These are phyloP conservation scores for Apophysomyces variabilis DNA, from an alignment of 371 early-diverging fungal species.

Conservation along the genomic window DNA sequence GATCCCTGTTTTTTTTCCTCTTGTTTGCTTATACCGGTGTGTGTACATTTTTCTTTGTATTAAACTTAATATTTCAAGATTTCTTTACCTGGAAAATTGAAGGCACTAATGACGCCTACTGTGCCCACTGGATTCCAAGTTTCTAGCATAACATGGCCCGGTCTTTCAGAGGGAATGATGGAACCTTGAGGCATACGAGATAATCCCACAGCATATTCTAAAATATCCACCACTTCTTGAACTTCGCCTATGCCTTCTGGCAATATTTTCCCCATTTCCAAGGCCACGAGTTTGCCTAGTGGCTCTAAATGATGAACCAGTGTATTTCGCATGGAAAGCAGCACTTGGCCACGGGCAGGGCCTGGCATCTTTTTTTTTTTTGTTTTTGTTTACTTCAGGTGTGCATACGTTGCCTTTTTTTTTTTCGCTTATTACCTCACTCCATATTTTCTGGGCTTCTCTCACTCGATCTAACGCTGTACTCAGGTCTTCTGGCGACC, in stretches of 20 bases:
- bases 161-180: constrained; percentile 92
- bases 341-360: constrained; percentile 91
- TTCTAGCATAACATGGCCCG: constrained; percentile 96
- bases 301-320: constrained; percentile 75
- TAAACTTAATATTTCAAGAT: too few relatives aligned
- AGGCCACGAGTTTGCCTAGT: constrained; percentile 84
- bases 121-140: constrained; percentile 95
- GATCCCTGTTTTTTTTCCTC: background rate
- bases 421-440: constrained; percentile 46
- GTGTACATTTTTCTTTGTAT: background rate
- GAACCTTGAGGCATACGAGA: constrained; percentile 84
- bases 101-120: constrained; percentile 96
- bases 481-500: constrained; percentile 43
- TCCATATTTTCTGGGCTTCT: constrained; percentile 72
- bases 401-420: background rate
- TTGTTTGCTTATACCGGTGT: background rate
- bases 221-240: constrained; percentile 96
- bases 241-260: constrained; percentile 97
- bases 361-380: constrained; percentile 68
- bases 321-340: constrained; percentile 93
- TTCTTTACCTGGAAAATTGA: constrained; percentile 77
- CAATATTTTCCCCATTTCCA: constrained; percentile 97
- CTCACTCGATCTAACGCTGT: constrained; percentile 61
- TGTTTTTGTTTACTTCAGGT: too few relatives aligned
- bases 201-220: constrained; percentile 93